Evolutionary conservation across 805 yeast species (phyloP), one percentile per base, ranked within the genome.

Genomic region (Candida coquimbonensis): DNA sequence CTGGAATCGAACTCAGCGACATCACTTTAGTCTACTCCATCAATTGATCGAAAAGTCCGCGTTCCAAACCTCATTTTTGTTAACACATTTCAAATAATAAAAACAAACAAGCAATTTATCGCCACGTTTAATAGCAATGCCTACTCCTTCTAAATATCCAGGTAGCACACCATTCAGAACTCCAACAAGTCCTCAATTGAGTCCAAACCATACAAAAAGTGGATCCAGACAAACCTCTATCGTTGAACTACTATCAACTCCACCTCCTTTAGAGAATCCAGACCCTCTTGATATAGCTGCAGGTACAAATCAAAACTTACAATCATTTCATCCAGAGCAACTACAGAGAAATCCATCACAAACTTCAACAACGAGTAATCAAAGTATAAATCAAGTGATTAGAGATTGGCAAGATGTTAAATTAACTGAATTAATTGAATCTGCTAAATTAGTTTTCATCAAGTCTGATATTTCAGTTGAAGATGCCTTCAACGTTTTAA

Each of bases 401-500:
- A 51, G 88, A 33, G 87, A 84, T 53, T 87, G 96, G 95, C 78
- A 78, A 56, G 84, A 82, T 50, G 77, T 87, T 21, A 77, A 74
- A 36, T 70, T 93, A 50, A 64, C 75, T 13, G 93, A 87, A 53
- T 72, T 93, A 54, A 82, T 89, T 36, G 95, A 87, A 64, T 72
- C 76, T 38, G 89, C 84, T 52, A 83, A 86, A 61, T 73, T 93
- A 54, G 77, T 90, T 41, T 73, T 80, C 37, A 81, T 89, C 51
- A 76, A 77, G 50, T 78, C 82, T 3, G 66, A 77, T 7, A 69
- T 78, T 33, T 79, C 96, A 4, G 95, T 91, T 21, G 96, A 91
- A 63, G 74, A 80, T 46, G 96, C 98, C 2, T 93, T 87, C 67
- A 88, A 89, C 56, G 80, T 83, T 5, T 72, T 91, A 57, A 74